A percentile compares a stretch with the other conserved stretches of the same genome.
phyloP scores from a whole-genome alignment of 257 asterid species.

The Galeopsis tetrahit region DNA sequence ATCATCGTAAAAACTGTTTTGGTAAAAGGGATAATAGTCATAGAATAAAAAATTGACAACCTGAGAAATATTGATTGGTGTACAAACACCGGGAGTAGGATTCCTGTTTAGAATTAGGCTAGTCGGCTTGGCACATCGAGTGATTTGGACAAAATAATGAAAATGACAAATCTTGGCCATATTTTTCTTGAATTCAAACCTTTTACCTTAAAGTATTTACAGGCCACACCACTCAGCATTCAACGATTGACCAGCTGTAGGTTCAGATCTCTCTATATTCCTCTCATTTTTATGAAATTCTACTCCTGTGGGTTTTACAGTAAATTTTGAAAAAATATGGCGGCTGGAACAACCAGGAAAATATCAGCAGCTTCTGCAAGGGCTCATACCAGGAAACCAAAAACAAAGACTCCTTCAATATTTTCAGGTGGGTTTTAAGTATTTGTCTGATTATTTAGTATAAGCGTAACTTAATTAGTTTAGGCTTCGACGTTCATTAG shows the following conservation, averaged over 20 bases:
- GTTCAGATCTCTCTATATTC: slow-evolving; percentile 11
- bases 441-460: background rate
- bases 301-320: background rate
- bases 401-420: slow-evolving; percentile 40
- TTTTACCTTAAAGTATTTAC: background rate
- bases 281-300: background rate
- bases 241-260: background rate
- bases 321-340: slow-evolving; percentile 40
- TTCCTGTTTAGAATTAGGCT: too few relatives aligned
- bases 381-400: slow-evolving; percentile 63
- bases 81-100: too few relatives aligned
- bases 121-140: too few relatives aligned
- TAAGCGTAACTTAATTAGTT: background rate
- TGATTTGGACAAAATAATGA: too few relatives aligned
- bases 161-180: background rate
- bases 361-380: slow-evolving; percentile 78
- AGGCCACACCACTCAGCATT: slow-evolving; percentile 9
- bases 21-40: too few relatives aligned
- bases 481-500: slow-evolving; percentile 1
- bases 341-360: slow-evolving; percentile 53
- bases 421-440: slow-evolving; percentile 20
- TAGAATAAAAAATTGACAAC: too few relatives aligned
- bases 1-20: too few relatives aligned
- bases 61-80: too few relatives aligned
- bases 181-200: background rate